Evolutionary conservation across 176 grass and related monocot species (phyloP).

Genomic region (Carex kokanica): DNA sequence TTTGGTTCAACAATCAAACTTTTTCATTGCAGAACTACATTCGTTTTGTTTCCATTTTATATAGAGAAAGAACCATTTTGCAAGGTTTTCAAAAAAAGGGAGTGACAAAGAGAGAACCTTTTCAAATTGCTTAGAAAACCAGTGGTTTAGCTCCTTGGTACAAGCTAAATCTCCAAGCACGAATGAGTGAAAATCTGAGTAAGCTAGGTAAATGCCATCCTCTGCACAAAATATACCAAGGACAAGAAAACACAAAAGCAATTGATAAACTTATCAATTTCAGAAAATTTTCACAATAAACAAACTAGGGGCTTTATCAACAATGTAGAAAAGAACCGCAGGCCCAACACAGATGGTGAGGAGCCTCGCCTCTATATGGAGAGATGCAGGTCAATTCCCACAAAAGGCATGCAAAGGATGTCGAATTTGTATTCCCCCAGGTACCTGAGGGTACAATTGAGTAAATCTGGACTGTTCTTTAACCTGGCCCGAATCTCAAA

Average conservation of each 20-base stretch:
- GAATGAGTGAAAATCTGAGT: constrained; percentile 83
- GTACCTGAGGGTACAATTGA: too few species aligned
- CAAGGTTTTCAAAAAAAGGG: background rate
- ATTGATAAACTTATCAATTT: background rate
- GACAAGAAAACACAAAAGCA: background rate
- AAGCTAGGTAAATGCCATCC: constrained; percentile 85
- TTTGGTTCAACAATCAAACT: background rate
- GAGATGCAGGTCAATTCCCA: too few species aligned
- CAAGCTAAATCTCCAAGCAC: constrained; percentile 78
- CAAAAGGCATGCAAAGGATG: too few species aligned
- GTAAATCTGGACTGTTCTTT: too few species aligned
- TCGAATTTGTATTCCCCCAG: too few species aligned
- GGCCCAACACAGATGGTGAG: too few species aligned
- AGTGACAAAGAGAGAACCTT: constrained; percentile 48
- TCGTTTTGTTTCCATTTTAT: background rate
- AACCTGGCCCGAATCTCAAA: too few species aligned
- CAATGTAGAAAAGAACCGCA: background rate
- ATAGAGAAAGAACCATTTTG: background rate
- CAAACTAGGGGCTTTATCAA: background rate
- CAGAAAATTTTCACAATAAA: background rate
- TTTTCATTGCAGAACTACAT: background rate
- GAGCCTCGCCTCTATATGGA: too few species aligned
- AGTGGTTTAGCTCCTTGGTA: constrained; percentile 76
- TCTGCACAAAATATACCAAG: constrained; percentile 51
- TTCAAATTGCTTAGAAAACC: constrained; percentile 96